Conservation (phyloP, 2,329 filamentous ascomycete genomes). For the Penicillium sp. region DNA sequence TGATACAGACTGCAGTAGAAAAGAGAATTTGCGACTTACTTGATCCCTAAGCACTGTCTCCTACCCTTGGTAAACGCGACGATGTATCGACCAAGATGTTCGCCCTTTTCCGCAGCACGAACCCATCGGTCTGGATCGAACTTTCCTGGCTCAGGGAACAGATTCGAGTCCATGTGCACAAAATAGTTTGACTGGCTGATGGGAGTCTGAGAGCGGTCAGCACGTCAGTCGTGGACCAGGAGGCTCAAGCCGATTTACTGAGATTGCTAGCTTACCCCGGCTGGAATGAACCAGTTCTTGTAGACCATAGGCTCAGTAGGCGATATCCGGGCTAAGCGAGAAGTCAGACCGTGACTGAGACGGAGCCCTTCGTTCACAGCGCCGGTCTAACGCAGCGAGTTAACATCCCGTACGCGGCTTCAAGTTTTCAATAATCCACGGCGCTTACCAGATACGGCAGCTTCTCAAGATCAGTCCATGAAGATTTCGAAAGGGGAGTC, state of each 20-base stretch:
- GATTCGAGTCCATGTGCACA: conserved; percentile 23
- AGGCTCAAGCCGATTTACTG: too few relatives aligned
- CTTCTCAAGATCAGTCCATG: conserved; percentile 37
- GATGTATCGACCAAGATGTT: conserved; percentile 21
- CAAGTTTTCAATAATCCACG: neutral
- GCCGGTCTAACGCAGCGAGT: conserved; percentile 12
- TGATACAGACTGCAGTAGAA: neutral
- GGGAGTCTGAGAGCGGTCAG: conserved; percentile 16
- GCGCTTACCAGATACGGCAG: conserved; percentile 41
- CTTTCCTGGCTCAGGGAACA: conserved; percentile 22
- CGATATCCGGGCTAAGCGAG: conserved; percentile 21
- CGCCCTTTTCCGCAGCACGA: conserved; percentile 13
- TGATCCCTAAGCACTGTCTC: conserved; percentile 26
- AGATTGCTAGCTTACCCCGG: conserved; percentile 17
- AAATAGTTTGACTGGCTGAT: conserved; percentile 29
- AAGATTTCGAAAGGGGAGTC: conserved; percentile 22
- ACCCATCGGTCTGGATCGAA: conserved; percentile 26
- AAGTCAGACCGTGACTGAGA: conserved; percentile 24
- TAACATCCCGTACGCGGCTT: neutral
- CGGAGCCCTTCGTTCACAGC: conserved; percentile 26
- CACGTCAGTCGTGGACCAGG: too few relatives aligned
- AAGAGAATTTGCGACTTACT: conserved; percentile 13
- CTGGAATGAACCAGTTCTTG: conserved; percentile 23
- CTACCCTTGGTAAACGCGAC: conserved; percentile 26
- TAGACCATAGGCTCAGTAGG: conserved; percentile 19